Percentiles rank a stretch among this genome's conserved stretches.
Evolutionary conservation across 2,329 filamentous ascomycete species (phyloP).

Genomic region (Fusarium sp.): DNA sequence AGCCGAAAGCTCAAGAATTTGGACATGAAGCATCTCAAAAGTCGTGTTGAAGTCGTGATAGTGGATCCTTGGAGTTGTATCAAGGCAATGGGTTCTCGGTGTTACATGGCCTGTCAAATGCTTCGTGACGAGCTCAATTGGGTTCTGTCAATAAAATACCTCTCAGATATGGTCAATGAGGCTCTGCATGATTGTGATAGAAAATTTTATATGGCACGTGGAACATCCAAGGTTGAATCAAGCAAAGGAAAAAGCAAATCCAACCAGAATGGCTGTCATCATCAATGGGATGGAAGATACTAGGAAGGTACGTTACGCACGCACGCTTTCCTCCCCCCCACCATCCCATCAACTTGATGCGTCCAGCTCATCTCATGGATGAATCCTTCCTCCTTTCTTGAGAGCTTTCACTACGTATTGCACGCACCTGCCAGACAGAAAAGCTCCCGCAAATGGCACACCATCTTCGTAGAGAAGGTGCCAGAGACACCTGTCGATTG

Average conservation of each 20-base stretch:
- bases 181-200: constrained; percentile 21
- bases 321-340: constrained; percentile 31
- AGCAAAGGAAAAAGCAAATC: constrained; percentile 35
- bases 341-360: constrained; percentile 26
- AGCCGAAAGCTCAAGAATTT: background rate
- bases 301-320: constrained; percentile 29
- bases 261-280: constrained; percentile 36
- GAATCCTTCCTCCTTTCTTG: constrained; percentile 3
- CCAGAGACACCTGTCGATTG: constrained; percentile 13
- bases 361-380: background rate
- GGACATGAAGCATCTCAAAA: constrained; percentile 18
- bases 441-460: constrained; percentile 19
- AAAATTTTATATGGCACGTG: constrained; percentile 25
- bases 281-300: constrained; percentile 1
- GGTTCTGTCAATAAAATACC: background rate
- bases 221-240: constrained; percentile 18
- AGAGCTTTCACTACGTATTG: constrained; percentile 22
- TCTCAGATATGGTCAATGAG: constrained; percentile 15
- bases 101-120: background rate
- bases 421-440: constrained; percentile 8
- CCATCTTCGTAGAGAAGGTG: constrained; percentile 21
- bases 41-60: constrained; percentile 21
- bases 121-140: background rate
- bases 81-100: constrained; percentile 2
- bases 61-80: constrained; percentile 28